Base-by-base conservation (phyloP, 495 filamentous ascomycete genomes). In the Talaromyces proteolyticus region DNA sequence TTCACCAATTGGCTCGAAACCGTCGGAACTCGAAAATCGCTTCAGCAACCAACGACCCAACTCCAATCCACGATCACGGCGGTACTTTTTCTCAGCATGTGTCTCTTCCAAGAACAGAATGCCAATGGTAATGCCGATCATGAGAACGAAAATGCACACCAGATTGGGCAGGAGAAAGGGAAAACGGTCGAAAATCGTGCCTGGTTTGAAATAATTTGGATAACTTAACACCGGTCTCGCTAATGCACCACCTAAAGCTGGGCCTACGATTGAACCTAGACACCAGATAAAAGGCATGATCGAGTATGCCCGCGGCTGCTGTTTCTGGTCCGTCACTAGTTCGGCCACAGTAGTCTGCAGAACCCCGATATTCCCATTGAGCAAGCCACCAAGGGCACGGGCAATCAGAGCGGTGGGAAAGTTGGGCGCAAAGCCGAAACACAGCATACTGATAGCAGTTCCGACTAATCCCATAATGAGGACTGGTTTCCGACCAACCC, bases 221-320 rank as follows among this genome's bases (percentile, higher is more conserved):
- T 91, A 92, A 55, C 74, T 90, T 44, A 79, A 75, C 60, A 88
- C 89, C 16, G 93, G 93, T 52, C 91, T 80, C 49, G 93, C 91
- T 49, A 98, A 77, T 44, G 86, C 81, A 54, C 93, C 93, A 57
- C 93, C 93, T 57, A 98, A 85, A 57, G 85, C 82, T 48, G 92
- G 90, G 11, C 94, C 93, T 52, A 97, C 74, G 54, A 97, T 94
- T 37, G 85, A 85, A 49, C 93, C 93, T 56, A 98, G 69, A 63
- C 91, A 96, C 94, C 94, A 98, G 22, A 96, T 85, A 57, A 95
- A 88, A 1, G 93, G 93, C 93, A 98, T 96, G 59, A 98, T 89
- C 6, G 93, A 84, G 68, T 91, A 99, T 40, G 91, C 94, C 41
- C 85, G 87, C 49, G 89, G 85, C 57, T 96, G 89, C 69, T 97